Evolutionary conservation across 768 basidiomycete species (phyloP), one percentile per base, ranked within the genome.

Genomic region (Rhodotorula toruloides): DNA sequence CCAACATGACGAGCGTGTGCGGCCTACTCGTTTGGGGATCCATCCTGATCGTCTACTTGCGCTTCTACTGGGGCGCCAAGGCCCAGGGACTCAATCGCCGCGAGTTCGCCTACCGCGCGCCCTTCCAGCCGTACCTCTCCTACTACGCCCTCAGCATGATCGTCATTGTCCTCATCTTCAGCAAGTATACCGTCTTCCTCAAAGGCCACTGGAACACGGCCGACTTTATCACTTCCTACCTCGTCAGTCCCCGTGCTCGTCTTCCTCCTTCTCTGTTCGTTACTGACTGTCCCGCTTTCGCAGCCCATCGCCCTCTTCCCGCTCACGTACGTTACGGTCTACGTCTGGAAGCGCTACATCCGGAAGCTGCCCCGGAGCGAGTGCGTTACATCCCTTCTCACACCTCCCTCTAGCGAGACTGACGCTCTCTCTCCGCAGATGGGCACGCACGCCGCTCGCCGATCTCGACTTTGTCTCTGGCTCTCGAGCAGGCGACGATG

Each of bases 401-500:
- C 25, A 27, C 29, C 25, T 31, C 40, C 2, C n/a, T 32, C 32
- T 9, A 4, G 25, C n/a, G 4, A 9, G 29, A 13, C 31, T 49
- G 48, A 49, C 6, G 17, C 54, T 9, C 13, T 1, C 17, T 16
- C n/a, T 8, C 0, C 22, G 27, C 58, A 59, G 47, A 22, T 59
- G 48, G 47, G 48, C 37, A 0, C 71, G 53, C 73, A 94, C 91
- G 87, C 92, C 58, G 87, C 47, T 93, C 71, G 85, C 93, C 76
- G 88, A 91, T 63, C 79, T 96, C 50, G 96, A 97, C 79, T 82
- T 89, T 49, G 89, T 94, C 19, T 91, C 92, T 7, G 79, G 85
- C 72, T 84, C 85, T 50, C 85, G 92, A 22, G n/a, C n/a, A n/a
- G n/a, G n/a, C n/a, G n/a, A n/a, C n/a, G n/a, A n/a, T n/a, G n/a